phyloP scores from a whole-genome alignment of 768 basidiomycete species.

The Neoboletus brunneissimus region DNA sequence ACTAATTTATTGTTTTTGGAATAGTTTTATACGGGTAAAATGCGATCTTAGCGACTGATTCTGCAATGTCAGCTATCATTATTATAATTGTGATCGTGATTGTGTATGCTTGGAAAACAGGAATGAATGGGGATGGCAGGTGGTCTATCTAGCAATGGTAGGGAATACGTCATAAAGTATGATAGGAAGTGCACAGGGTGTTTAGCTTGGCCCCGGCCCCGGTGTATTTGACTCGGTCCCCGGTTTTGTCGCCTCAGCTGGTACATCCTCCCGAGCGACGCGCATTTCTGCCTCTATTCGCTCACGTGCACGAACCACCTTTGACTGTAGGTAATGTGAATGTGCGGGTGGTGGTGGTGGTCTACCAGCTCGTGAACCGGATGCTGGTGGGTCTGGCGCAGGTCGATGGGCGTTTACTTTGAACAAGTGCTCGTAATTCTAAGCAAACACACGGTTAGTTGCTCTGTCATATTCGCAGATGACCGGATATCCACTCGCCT shows the following conservation, averaged over 20 bases:
- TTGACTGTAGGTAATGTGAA: conserved; percentile 94
- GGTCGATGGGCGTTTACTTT: conserved; percentile 80
- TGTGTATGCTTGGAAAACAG: conserved; percentile 15
- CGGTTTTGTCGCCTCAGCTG: conserved; percentile 16
- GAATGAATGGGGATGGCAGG: conserved; percentile 29
- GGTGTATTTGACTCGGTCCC: conserved; percentile 17
- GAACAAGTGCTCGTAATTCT: conserved; percentile 95
- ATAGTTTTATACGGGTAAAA: neutral
- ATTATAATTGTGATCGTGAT: conserved; percentile 12
- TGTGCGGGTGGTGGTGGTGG: conserved; percentile 45
- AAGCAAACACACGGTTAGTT: conserved; percentile 6
- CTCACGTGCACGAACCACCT: conserved; percentile 92
- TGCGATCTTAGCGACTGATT: neutral
- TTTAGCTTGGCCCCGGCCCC: conserved; percentile 24
- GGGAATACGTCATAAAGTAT: conserved; percentile 18
- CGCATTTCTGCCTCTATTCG: conserved; percentile 86
- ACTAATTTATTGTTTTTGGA: neutral
- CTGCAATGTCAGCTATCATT: conserved; percentile 8
- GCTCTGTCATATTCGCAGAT: neutral
- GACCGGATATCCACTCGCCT: conserved; percentile 45
- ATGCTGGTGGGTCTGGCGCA: conserved; percentile 44
- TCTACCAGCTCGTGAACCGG: conserved; percentile 39
- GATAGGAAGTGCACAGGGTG: neutral
- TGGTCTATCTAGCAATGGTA: conserved; percentile 19
- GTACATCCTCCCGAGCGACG: conserved; percentile 25